Conservation (phyloP, 192 early-diverging fungal genomes). For the Dissophora globulifera region DNA sequence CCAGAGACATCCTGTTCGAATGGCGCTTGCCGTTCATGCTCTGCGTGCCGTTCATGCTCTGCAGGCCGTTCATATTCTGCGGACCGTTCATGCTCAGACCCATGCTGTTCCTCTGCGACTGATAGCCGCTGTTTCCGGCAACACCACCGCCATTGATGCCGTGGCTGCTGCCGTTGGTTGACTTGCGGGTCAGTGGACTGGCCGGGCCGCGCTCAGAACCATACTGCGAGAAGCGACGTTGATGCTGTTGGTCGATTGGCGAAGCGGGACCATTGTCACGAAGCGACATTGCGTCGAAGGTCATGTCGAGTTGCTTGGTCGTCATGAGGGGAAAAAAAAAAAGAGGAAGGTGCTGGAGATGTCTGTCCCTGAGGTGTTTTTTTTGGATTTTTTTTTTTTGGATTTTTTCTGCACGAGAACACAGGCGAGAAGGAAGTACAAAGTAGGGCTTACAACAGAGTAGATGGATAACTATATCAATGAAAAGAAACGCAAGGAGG, state of each 20-base stretch:
- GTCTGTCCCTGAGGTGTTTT: conserved; percentile 1
- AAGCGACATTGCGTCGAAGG: conserved; percentile 48
- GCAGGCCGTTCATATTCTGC: no score
- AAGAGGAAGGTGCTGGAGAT: no score
- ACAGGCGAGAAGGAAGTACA: background rate
- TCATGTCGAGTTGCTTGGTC: conserved; percentile 51
- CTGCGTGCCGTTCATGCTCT: conserved; percentile 30
- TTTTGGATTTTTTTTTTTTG: background rate
- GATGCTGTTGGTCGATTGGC: conserved; percentile 42
- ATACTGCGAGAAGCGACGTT: conserved; percentile 50
- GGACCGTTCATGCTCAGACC: conserved; percentile 24
- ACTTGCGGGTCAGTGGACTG: conserved; percentile 42
- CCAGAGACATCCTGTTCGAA: conserved; percentile 46
- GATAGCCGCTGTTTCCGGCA: conserved; percentile 18
- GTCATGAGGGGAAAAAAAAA: conserved; percentile 38
- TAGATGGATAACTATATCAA: no score
- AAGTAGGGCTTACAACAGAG: background rate
- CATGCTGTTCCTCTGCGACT: conserved; percentile 48
- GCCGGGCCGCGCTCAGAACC: conserved; percentile 42
- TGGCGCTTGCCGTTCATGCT: conserved; percentile 36
- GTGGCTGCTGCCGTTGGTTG: conserved; percentile 22
- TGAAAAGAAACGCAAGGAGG: no score
- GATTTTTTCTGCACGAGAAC: no score
- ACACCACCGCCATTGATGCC: conserved; percentile 5
- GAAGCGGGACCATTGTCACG: conserved; percentile 45